Percentiles rank a stretch among this genome's conserved stretches.
phyloP scores from a whole-genome alignment of 352 stramenopile species.

The Pythium brassicae region DNA sequence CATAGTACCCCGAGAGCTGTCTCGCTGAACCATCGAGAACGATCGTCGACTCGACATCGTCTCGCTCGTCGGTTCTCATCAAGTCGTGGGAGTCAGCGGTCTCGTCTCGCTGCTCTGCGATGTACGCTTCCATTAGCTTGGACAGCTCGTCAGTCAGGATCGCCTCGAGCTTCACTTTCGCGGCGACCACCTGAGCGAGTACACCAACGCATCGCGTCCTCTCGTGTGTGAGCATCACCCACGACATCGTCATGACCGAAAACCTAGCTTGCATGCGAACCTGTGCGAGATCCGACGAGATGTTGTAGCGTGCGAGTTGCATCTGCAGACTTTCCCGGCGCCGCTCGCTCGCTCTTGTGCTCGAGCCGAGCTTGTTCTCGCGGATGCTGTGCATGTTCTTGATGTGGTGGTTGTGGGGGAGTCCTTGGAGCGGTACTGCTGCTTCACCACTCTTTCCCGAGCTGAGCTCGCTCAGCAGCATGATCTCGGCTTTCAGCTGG shows the following conservation, averaged over 20 bases:
- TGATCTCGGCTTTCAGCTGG: constrained; percentile 58
- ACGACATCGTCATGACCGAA: not conserved
- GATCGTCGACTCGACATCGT: constrained; percentile 1
- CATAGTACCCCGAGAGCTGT: constrained; percentile 11
- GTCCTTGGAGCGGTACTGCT: not conserved
- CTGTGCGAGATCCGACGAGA: constrained; percentile 37
- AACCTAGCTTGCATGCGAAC: constrained; percentile 13
- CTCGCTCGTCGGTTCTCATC: not conserved
- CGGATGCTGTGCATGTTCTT: constrained; percentile 65
- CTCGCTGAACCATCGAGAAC: not conserved
- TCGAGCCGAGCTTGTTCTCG: constrained; percentile 22
- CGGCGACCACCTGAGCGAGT: constrained; percentile 17
- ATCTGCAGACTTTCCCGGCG: constrained; percentile 16
- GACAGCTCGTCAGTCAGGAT: constrained; percentile 24
- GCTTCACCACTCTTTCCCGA: constrained; percentile 7
- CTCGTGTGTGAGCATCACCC: not conserved
- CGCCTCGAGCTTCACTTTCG: constrained; percentile 30
- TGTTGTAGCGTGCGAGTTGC: constrained; percentile 42
- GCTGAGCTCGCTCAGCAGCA: constrained; percentile 25
- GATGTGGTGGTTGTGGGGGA: constrained; percentile 28
- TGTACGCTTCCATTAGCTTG: constrained; percentile 24
- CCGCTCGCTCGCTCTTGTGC: constrained; percentile 5
- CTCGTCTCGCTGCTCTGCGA: constrained; percentile 3
- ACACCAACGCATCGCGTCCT: not conserved
- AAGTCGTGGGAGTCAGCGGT: not conserved